Evolutionary conservation across 2,329 filamentous ascomycete species (phyloP).

Genomic region (Chrysoporthe cubensis): DNA sequence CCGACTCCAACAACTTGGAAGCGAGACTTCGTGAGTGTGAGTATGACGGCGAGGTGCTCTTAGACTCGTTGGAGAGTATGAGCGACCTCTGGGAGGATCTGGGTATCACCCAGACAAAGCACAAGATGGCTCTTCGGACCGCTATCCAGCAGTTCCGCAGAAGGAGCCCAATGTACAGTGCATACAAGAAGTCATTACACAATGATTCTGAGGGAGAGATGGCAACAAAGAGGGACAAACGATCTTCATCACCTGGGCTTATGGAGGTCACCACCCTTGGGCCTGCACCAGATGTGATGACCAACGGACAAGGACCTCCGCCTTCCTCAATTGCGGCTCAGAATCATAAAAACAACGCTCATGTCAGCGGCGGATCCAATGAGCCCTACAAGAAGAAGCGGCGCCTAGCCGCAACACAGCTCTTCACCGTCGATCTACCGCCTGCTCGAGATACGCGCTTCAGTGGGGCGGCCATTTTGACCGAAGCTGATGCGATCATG

Average conservation of each 20-base stretch:
- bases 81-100: constrained; percentile 57
- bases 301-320: not conserved
- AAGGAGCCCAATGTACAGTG: constrained; percentile 54
- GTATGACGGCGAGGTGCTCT: constrained; percentile 66
- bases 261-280: constrained; percentile 2
- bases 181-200: constrained; percentile 38
- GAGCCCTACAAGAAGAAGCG: constrained; percentile 36
- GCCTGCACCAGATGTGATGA: constrained; percentile 6
- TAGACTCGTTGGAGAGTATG: constrained; percentile 59
- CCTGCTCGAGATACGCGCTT: constrained; percentile 23
- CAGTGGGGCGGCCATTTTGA: constrained; percentile 21
- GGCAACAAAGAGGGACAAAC: not conserved
- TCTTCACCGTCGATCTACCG: constrained; percentile 30
- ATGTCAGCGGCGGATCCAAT: not conserved
- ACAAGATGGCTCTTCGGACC: constrained; percentile 60
- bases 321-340: not conserved
- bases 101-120: constrained; percentile 59
- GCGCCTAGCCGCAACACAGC: constrained; percentile 36
- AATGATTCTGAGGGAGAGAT: constrained; percentile 33
- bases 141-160: constrained; percentile 61
- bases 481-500: constrained; percentile 17
- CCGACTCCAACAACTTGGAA: constrained; percentile 58
- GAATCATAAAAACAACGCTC: not conserved
- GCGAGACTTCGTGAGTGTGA: constrained; percentile 61
- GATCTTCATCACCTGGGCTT: not conserved